Base-by-base conservation (phyloP, 2,329 filamentous ascomycete genomes). In the Trichothecium sympodiale region DNA sequence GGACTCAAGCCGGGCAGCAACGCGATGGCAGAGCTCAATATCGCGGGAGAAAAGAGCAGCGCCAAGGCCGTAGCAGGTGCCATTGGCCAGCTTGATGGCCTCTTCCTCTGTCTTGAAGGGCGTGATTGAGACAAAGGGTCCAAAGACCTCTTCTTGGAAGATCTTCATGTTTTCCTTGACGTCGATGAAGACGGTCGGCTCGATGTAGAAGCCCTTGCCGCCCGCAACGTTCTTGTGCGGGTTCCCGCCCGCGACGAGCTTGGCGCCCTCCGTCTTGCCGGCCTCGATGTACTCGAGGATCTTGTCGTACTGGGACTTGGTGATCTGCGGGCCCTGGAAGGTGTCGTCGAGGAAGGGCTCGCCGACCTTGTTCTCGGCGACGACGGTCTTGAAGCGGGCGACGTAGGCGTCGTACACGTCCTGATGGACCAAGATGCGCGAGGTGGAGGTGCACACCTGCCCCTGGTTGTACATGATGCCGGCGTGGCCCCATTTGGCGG, bases 171-270 rank as follows among this genome's bases (percentile, higher is more conserved):
- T 28, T 1, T 37, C 29, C 25, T 40, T 45, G 12, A 50, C 48
- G 14, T 51, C 44, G 1, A 38, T 43, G 28, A 52, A 46, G n/a
- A 52, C 43, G 1, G 46, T 49, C 8, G 49, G 48, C 8, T 25
- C 29, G 8, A 41, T 28, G 37, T 34, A 41, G 32, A 34, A 37
- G 2, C 40, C 40, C 29, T 35, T 27, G 61, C 64, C 25, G 67
- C 61, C 4, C 53, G 53, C 38, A 66, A 23, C 63, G 0, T 56
- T 54, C 42, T 55, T 53, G 47, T 28, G 17, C 4, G 29, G 35
- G 12, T 76, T 77, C 9, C 81, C 83, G 12, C 83, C 82, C 2
- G 68, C 56, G 15, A 71, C 61, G 1, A 87, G 63, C 5, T 65
- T 81, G 1, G 80, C 79, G n/a, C 82, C 82, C 17, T 34, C 34